phyloP scores from a whole-genome alignment of 257 asterid genomes.

The Jacaranda copaia region DNA sequence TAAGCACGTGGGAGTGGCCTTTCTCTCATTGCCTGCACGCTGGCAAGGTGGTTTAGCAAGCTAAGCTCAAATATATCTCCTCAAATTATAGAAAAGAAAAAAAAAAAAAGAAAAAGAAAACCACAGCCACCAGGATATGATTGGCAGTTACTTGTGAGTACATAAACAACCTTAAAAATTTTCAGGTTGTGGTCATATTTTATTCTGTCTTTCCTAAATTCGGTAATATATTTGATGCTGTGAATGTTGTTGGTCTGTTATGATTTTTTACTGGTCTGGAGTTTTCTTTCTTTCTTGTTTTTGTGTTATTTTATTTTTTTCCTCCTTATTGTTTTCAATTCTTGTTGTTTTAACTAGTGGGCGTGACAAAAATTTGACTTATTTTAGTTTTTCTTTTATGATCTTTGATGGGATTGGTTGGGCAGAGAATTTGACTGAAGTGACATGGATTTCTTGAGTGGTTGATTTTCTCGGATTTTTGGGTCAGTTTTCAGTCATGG shows the following conservation, averaged over 20 bases:
- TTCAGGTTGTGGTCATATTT: slow-evolving; percentile 45
- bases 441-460: too few species aligned
- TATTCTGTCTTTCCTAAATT: slow-evolving; percentile 35
- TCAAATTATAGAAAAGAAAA: background rate
- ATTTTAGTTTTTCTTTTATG: background rate
- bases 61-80: slow-evolving; percentile 15
- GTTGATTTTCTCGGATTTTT: too few species aligned
- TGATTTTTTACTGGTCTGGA: background rate
- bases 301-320: background rate
- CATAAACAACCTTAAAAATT: slow-evolving; percentile 51
- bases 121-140: slow-evolving; percentile 49
- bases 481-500: too few species aligned
- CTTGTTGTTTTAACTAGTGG: too few species aligned
- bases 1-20: slow-evolving; percentile 78
- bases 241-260: slow-evolving; percentile 20
- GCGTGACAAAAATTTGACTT: background rate
- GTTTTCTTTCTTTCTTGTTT: background rate
- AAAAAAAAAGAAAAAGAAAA: slow-evolving; percentile 3
- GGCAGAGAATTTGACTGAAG: too few species aligned
- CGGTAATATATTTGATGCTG: slow-evolving; percentile 14
- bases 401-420: slow-evolving; percentile 39
- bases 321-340: background rate
- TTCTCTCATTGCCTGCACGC: slow-evolving; percentile 77
- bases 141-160: slow-evolving; percentile 50
- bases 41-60: slow-evolving; percentile 50